Evolutionary conservation across 2,329 filamentous ascomycete species (phyloP), one percentile per base, ranked within the genome.

Genomic region (Lomentospora prolificans): DNA sequence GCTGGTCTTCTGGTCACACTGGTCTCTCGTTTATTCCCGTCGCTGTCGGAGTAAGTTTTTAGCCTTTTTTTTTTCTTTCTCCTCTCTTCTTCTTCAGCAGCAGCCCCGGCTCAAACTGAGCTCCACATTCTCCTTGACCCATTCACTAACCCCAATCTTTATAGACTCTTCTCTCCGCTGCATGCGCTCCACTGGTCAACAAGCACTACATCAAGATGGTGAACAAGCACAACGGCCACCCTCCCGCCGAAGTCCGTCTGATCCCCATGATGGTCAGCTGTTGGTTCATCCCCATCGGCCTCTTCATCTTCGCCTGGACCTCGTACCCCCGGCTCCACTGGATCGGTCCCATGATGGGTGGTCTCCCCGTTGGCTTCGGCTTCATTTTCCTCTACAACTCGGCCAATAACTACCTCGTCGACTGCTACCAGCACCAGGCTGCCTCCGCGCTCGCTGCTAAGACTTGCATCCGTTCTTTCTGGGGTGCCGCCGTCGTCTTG

Each of bases 11-110:
- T 27, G 80, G 86, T 33, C 84, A 75, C 27, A 90, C 89, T 0
- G 90, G 89, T 50, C 76, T 95, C 7, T 92, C 94, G 86, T 95
- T 95, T 69, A 90, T 94, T 59, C 89, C 89, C 1, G 68, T 94
- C 50, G 88, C 89, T 6, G 72, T 94, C 17, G 89, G 89, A 53
- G 88, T 60, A 54, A 39, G 55, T 57, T 8, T 9, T 22, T 14
- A 30, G 24, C 22, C 46, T 19, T 25, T 27, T n/a, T 27, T 10
- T 14, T 17, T 44, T 4, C 17, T 25, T 6, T 51, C 28, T 2
- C 4, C 2, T 19, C 10, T 31, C 25, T 12, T 50, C n/a, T 39
- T 12, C 17, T 25, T 28, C n/a, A n/a, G n/a, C n/a, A n/a, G n/a
- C n/a, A n/a, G n/a, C n/a, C n/a, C n/a, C n/a, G n/a, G n/a, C n/a